Base-by-base conservation (phyloP, 192 early-diverging fungal species). In the Thamnidium elegans region DNA sequence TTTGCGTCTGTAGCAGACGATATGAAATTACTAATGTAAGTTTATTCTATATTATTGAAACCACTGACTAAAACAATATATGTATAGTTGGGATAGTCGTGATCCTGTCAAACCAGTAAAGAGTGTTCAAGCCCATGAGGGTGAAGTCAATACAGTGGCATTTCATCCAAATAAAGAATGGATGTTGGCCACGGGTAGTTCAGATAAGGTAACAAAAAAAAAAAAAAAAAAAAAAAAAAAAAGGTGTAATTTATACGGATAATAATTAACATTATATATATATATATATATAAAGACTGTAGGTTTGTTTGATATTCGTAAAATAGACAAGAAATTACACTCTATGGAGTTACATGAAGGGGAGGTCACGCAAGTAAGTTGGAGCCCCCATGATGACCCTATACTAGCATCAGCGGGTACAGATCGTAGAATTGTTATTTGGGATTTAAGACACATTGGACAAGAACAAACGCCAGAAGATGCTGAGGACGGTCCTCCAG, bases 1-100 rank as follows among this genome's bases (percentile, higher is more conserved):
- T 99, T 99, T 83, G 97, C 93, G 1, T 97, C 94, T 36, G 97
- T 97, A 10, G 95, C 90, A 30, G 97, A 99, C 76, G 97, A 99
- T 78, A 89, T 85, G 50, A 87, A 90, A 56, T 84, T 99, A 56
- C 76, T 96, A 52, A 89, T 99, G 90, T 91, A 84, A 60, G 45
- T 26, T 26, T 26, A 26, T 2, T 26, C 1, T 3, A 26, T 26
- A 26, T 26, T 26, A 15, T 20, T 10, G 31, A 10, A 45, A 45
- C n/a, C 7, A 9, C 7, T 50, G 48, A 50, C 4, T 54, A 32
- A 54, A 21, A 44, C 34, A 2, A 58, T 13, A 39, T 17, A 55
- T n/a, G 5, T 44, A 31, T 77, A 92, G 90, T 60, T 99, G 97
- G 97, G 97, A 99, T 81, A 90, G 86, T 21, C 92, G 97, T 63